A percentile compares a stretch with the other conserved stretches of the same genome.
These are phyloP conservation scores for Tetracentron sinense DNA, from an alignment of 164 flowering plant species.

Conservation along the genomic window DNA sequence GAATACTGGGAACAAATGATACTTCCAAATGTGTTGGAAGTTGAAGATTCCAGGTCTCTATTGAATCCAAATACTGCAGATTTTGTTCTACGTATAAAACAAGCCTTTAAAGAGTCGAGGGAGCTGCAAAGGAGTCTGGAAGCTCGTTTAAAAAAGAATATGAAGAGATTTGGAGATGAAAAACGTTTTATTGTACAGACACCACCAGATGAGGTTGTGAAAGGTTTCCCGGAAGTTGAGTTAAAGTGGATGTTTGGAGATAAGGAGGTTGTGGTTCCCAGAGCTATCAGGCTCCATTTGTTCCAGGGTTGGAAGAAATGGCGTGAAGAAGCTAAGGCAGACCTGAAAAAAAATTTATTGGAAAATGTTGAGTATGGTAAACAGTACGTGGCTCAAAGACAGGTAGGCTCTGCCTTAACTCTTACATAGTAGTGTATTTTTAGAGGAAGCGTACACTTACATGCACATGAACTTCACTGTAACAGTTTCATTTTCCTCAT, in stretches of 20 bases:
- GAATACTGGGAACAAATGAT: conserved; percentile 61
- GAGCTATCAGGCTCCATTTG: conserved; percentile 57
- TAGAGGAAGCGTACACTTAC: neutral
- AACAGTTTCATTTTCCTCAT: neutral
- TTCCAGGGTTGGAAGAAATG: conserved; percentile 90
- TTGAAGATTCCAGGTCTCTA: conserved; percentile 44
- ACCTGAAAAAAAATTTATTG: conserved; percentile 55
- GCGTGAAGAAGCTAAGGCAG: conserved; percentile 84
- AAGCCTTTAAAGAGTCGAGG: conserved; percentile 56
- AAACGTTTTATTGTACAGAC: conserved; percentile 54
- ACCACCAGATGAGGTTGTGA: conserved; percentile 58
- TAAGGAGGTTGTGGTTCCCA: conserved; percentile 80
- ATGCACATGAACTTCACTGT: neutral
- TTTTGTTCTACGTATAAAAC: conserved; percentile 50
- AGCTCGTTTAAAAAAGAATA: conserved; percentile 45
- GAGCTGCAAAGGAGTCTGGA: conserved; percentile 66
- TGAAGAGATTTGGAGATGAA: conserved; percentile 72
- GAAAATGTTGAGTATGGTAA: conserved; percentile 71
- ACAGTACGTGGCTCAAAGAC: conserved; percentile 65
- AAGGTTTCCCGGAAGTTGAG: conserved; percentile 47
- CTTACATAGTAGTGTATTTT: conserved; percentile 1
- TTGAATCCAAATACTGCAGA: conserved; percentile 40
- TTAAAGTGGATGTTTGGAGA: conserved; percentile 88
- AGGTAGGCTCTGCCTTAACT: conserved; percentile 41
- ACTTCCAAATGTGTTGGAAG: conserved; percentile 58